These are phyloP conservation scores for Tulasnella sp. DNA, from an alignment of 768 basidiomycete genomes.

Conservation along the genomic window DNA sequence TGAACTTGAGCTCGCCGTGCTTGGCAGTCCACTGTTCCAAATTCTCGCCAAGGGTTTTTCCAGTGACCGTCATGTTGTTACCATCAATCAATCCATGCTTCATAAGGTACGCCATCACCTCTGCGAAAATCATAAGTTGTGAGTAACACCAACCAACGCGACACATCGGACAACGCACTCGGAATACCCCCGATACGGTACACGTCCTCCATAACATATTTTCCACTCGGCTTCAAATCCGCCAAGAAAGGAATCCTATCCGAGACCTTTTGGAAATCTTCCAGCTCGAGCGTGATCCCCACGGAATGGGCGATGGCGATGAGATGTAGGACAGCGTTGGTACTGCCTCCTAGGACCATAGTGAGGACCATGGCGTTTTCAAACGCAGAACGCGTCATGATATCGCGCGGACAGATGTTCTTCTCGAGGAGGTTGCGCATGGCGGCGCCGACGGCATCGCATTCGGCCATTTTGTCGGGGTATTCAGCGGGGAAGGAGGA, in stretches of 20 bases:
- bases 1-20: conserved; percentile 57
- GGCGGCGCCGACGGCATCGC: conserved; percentile 60
- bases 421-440: conserved; percentile 82
- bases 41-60: conserved; percentile 82
- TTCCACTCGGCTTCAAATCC: conserved; percentile 92
- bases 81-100: conserved; percentile 85
- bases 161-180: conserved; percentile 39
- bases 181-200: conserved; percentile 94
- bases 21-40: conserved; percentile 77
- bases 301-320: conserved; percentile 96
- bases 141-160: neutral
- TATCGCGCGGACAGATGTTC: conserved; percentile 85
- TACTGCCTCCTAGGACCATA: conserved; percentile 95
- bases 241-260: conserved; percentile 91
- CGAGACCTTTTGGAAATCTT: conserved; percentile 89
- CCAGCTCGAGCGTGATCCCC: conserved; percentile 73
- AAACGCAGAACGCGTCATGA: conserved; percentile 94
- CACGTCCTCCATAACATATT: conserved; percentile 98
- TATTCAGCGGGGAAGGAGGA: conserved; percentile 94
- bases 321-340: conserved; percentile 92
- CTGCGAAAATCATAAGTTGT: conserved; percentile 30
- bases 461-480: conserved; percentile 76
- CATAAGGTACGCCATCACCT: conserved; percentile 72
- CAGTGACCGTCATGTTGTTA: conserved; percentile 81
- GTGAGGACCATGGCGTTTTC: conserved; percentile 98